Evolutionary conservation across 306 rosid species (phyloP), one percentile per base, ranked within the genome.

Genomic region (Luffa aegyptiaca): DNA sequence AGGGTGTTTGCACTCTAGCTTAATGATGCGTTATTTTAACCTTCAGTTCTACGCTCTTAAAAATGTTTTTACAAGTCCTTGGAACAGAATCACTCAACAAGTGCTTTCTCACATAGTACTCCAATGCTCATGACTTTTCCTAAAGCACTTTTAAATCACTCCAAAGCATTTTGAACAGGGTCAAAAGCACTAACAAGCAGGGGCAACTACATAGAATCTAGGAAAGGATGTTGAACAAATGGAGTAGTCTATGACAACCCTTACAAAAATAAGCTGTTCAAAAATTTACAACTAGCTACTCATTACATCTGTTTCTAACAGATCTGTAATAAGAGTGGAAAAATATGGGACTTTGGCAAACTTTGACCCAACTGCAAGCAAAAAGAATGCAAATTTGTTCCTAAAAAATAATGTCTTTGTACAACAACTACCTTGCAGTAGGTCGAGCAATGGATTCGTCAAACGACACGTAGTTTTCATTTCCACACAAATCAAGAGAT

Each of bases 361-460:
- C 52, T 39, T 39, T 44, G 76, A 70, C 56, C 76, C 20, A 48
- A 72, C 42, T 72, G 42, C 59, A 72, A 48, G 41, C 59, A 13
- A 13, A 72, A 82, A 66, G 66, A 41, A 75, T 6, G 72, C 63
- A 79, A 79, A 9, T 56, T 56, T 58, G 55, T 21, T 62, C 49
- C 69, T 31, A 77, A 42, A 10, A 26, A 20, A 21, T 48, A 16
- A 44, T 42, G 10, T 45, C 73, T 78, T 78, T 78, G 58, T 44
- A 65, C 72, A 18, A 41, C 44, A 21, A 3, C 86, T 93, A 93
- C 83, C 97, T 83, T 62, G 99, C 91, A 3, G 88, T 83, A 18
- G 99, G 97, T 80, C 86, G 96, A 41, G 90, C 81, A 70, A 90
- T 82, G 75, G 97, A 87, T 59, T 91, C 98, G 80, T 95, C 97